Evolutionary conservation across 2,329 filamentous ascomycete genomes (phyloP), one percentile per base, ranked within the genome.

Genomic region (Ophidiomyces ophidiicola): DNA sequence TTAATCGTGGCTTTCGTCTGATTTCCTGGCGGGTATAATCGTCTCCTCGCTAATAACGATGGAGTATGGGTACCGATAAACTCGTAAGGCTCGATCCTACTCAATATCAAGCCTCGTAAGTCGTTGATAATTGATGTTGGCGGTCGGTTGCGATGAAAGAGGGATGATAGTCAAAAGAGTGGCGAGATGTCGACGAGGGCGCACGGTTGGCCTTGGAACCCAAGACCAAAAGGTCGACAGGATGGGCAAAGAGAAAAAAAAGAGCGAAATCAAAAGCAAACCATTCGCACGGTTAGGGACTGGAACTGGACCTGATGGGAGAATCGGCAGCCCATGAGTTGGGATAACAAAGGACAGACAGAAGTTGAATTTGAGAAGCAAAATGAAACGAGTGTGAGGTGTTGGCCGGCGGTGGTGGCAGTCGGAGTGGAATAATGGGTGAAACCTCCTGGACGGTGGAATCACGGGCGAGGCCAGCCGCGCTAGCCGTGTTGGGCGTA

Each of bases 371-470:
- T 38, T 23, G 10, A 28, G 12, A 26, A 32, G 38, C 15, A 31
- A 31, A 35, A 36, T 41, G 38, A 41, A 41, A 41, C 38, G 38
- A 41, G 32, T 31, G 38, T 41, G 38, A 41, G 36, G 32, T 31
- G 32, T 15, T 35, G 18, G 14, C n/a, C n/a, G 19, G 5, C n/a
- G 38, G 21, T 12, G 25, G 12, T 35, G 38, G 31, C n/a, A 11
- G 38, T n/a, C 31, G 31, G 30, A 25, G 38, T 23, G 23, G 32
- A 19, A 23, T 35, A 19, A 12, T n/a, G 30, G 30, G 32, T 41
- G 38, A 41, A 41, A 36, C 32, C 38, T 41, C 32, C 25, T 41
- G 32, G 24, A 41, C 35, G 17, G 17, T 28, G 32, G 38, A 41
- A 28, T 25, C 23, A 36, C 11, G 24, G n/a, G 34, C 17, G 15